These are phyloP conservation scores for Lentinula detonsa DNA, from an alignment of 768 basidiomycete species.

Conservation along the genomic window DNA sequence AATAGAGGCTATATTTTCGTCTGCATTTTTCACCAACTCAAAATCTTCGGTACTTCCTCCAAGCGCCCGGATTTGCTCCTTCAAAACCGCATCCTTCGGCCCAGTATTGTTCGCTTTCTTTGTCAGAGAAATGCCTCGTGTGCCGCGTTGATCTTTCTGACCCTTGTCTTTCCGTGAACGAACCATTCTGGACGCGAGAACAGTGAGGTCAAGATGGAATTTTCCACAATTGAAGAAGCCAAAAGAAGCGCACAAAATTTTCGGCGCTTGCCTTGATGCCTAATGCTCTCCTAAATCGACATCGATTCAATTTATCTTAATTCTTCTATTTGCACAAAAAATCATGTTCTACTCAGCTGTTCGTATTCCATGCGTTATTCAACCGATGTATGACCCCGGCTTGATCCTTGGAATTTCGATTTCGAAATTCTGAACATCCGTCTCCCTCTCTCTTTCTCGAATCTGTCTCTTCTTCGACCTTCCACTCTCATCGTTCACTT, in stretches of 20 bases:
- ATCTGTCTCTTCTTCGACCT: background rate
- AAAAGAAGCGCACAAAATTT: background rate
- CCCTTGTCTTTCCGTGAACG: constrained; percentile 12
- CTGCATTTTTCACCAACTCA: constrained; percentile 35
- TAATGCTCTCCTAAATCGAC: background rate
- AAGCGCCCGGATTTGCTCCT: constrained; percentile 30
- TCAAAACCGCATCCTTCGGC: constrained; percentile 15
- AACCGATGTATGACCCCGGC: background rate
- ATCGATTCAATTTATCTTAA: background rate
- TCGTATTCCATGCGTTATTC: background rate
- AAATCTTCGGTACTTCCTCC: constrained; percentile 44
- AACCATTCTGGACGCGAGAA: constrained; percentile 9
- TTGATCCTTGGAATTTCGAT: background rate
- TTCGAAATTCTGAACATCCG: background rate
- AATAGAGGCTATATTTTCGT: constrained; percentile 23
- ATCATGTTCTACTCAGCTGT: background rate
- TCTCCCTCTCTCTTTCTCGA: background rate
- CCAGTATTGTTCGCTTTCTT: constrained; percentile 10
- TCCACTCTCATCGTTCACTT: background rate
- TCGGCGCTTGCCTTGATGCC: background rate
- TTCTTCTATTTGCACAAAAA: background rate
- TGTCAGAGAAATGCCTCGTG: constrained; percentile 6
- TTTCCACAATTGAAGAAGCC: too few species aligned
- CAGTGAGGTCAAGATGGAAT: background rate
- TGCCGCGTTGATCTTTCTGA: background rate